Percentiles rank a stretch among this genome's conserved stretches.
Conservation (phyloP, 2,329 filamentous ascomycete species). For the Emydomyces testavorans region DNA sequence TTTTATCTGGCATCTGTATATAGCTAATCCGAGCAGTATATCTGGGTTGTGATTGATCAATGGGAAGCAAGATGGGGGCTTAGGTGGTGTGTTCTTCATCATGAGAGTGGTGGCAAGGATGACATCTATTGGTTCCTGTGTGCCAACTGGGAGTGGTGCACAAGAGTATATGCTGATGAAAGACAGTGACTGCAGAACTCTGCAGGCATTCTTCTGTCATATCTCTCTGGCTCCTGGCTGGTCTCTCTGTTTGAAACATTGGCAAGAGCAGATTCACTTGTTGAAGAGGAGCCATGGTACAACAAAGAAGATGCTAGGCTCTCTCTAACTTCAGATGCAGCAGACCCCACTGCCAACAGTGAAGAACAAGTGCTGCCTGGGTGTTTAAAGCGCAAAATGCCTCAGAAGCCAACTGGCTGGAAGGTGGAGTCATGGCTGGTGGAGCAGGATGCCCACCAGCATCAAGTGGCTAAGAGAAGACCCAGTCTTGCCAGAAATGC, state of each 20-base stretch:
- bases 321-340: background rate
- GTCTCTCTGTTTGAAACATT: constrained; percentile 3
- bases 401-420: background rate
- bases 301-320: background rate
- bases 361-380: no score
- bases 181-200: constrained; percentile 1
- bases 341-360: no score
- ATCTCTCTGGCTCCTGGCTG: background rate
- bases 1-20: background rate
- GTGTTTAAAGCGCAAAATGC: no score
- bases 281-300: background rate
- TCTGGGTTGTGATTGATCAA: background rate
- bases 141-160: constrained; percentile 4
- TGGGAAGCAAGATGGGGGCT: background rate
- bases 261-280: background rate
- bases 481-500: no score
- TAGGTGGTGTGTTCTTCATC: background rate
- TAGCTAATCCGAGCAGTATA: background rate
- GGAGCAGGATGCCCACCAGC: no score
- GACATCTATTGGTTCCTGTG: background rate
- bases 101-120: background rate
- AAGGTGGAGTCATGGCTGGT: background rate
- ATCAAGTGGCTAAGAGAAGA: no score
- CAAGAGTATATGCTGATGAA: constrained; percentile 1
- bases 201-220: background rate